phyloP scores from a whole-genome alignment of 2,329 filamentous ascomycete species.

The Aureobasidium sp. region DNA sequence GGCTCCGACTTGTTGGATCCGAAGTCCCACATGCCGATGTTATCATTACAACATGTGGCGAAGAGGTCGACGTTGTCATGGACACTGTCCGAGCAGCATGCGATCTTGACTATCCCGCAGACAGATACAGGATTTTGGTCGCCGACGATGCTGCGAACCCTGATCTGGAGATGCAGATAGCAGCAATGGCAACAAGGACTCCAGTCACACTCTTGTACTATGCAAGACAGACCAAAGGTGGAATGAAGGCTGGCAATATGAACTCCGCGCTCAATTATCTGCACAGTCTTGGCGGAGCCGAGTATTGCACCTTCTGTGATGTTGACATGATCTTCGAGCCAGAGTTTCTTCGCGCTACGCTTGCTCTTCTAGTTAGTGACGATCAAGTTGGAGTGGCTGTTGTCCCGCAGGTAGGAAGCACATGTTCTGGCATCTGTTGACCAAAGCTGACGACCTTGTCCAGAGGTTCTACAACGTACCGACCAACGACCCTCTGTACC shows the following conservation, averaged over 20 bases:
- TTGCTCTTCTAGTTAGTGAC: slow-evolving; percentile 52
- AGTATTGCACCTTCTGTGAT: slow-evolving; percentile 9
- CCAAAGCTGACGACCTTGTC: not conserved
- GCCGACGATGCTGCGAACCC: slow-evolving; percentile 35
- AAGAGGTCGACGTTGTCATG: slow-evolving; percentile 36
- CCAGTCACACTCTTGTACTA: slow-evolving; percentile 35
- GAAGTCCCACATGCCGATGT: slow-evolving; percentile 31
- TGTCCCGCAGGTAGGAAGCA: slow-evolving; percentile 34
- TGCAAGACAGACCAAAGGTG: slow-evolving; percentile 37
- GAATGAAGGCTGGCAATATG: slow-evolving; percentile 14
- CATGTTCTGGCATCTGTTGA: too few relatives aligned
- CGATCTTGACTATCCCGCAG: slow-evolving; percentile 35
- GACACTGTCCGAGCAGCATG: slow-evolving; percentile 35
- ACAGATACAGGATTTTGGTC: slow-evolving; percentile 32
- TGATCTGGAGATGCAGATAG: slow-evolving; percentile 30
- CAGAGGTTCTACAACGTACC: slow-evolving; percentile 60
- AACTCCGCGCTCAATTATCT: slow-evolving; percentile 11
- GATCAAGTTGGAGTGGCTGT: slow-evolving; percentile 51
- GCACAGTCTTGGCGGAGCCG: not conserved
- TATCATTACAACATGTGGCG: slow-evolving; percentile 39
- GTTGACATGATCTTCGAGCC: slow-evolving; percentile 58
- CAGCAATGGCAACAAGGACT: slow-evolving; percentile 29
- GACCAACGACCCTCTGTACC: slow-evolving; percentile 50
- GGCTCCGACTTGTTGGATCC: not conserved
- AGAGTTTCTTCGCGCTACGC: slow-evolving; percentile 51